Evolutionary conservation across 2,329 filamentous ascomycete species (phyloP).

Genomic region (Botryotinia convoluta): DNA sequence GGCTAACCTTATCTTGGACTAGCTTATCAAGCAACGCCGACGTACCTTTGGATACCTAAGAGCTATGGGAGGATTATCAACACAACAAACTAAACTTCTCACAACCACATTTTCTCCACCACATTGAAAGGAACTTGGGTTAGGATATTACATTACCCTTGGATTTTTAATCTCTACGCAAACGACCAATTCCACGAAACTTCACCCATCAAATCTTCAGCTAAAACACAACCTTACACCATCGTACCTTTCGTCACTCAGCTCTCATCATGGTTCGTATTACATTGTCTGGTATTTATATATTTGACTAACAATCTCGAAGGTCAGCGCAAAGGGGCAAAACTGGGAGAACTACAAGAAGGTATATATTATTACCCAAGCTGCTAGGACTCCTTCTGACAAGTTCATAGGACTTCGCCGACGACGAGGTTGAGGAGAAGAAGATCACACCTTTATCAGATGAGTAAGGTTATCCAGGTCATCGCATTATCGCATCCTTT

Average conservation of each 20-base stretch:
- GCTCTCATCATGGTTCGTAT: slow-evolving; percentile 19
- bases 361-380: slow-evolving; percentile 45
- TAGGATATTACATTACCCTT: not conserved
- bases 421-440: slow-evolving; percentile 98
- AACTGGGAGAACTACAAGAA: slow-evolving; percentile 99
- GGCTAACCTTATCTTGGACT: slow-evolving; percentile 20
- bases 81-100: slow-evolving; percentile 17
- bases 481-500: slow-evolving; percentile 10
- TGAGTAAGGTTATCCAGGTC: slow-evolving; percentile 63
- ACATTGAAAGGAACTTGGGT: not conserved
- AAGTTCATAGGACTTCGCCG: slow-evolving; percentile 58
- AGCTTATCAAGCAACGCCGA: slow-evolving; percentile 20
- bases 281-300: not conserved
- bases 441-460: slow-evolving; percentile 97
- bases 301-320: slow-evolving; percentile 3
- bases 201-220: not conserved
- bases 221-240: not conserved
- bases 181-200: not conserved
- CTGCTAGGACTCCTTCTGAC: slow-evolving; percentile 16
- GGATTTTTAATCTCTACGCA: not conserved
- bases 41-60: slow-evolving; percentile 23
- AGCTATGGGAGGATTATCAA: slow-evolving; percentile 22
- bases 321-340: slow-evolving; percentile 54
- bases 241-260: slow-evolving; percentile 7
- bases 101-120: slow-evolving; percentile 7